These are phyloP conservation scores for Porpolomopsis calyptriformis DNA, from an alignment of 768 basidiomycete species.

Conservation along the genomic window DNA sequence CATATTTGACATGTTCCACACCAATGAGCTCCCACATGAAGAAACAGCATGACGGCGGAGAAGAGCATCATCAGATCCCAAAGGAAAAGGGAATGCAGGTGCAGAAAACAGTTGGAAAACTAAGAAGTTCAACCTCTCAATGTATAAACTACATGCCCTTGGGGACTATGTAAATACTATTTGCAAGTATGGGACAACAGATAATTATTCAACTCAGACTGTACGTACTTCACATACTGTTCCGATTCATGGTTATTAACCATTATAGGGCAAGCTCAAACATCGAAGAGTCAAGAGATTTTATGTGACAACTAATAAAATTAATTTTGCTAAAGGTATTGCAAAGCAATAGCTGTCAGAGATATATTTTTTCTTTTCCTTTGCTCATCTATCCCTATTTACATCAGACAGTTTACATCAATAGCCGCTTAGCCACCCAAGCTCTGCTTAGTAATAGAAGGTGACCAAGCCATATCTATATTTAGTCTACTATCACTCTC, in stretches of 20 bases:
- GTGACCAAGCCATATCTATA: too few relatives aligned
- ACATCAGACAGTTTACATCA: too few relatives aligned
- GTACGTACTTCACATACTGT: conserved; percentile 1
- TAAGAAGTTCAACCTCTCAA: conserved; percentile 3
- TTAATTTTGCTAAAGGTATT: too few relatives aligned
- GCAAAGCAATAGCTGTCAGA: too few relatives aligned
- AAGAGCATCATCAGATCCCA: conserved; percentile 2
- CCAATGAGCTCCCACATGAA: conserved; percentile 16
- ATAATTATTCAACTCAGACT: conserved; percentile 5
- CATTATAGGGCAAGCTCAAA: conserved; percentile 25
- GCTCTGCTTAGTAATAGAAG: too few relatives aligned
- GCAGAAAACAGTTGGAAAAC: neutral
- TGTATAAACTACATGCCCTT: conserved; percentile 7
- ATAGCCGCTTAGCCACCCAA: too few relatives aligned
- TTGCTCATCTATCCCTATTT: too few relatives aligned
- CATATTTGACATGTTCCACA: conserved; percentile 11
- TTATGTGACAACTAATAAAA: conserved; percentile 23
- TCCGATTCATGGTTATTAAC: conserved; percentile 16
- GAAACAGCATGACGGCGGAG: conserved; percentile 10
- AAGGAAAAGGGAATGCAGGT: neutral
- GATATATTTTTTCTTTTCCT: too few relatives aligned
- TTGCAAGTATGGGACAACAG: conserved; percentile 6
- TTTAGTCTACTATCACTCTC: too few relatives aligned
- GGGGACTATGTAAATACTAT: conserved; percentile 7
- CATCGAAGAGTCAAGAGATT: conserved; percentile 24